Evolutionary conservation across 129 eudicot species (phyloP), one percentile per base, ranked within the genome.

Genomic region (Oenanthe sinensis): DNA sequence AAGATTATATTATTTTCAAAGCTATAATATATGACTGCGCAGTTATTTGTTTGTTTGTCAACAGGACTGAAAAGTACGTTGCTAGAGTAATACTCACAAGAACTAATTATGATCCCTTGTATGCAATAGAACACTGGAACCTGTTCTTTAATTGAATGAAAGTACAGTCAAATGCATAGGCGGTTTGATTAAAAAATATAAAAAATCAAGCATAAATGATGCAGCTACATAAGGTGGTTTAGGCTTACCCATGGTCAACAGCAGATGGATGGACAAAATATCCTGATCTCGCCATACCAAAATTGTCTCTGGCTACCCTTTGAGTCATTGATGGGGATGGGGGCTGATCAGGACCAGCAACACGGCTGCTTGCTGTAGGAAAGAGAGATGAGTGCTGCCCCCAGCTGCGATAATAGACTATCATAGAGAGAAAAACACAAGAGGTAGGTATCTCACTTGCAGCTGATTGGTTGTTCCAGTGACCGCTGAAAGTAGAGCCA

Each of bases 381-480:
- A 86, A 89, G 74, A 86, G 76, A 72, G 90, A 75, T 7, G 89
- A 83, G 80, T 85, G 89, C 73, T 89, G 86, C 75, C 82, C 89
- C 91, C 88, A 90, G 75, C 77, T 82, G 72, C 86, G 93, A 86
- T 90, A 90, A 65, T 90, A 91, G 81, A 87, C 84, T 77, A 91
- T 97, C 90, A 89, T 78, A n/a, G 92, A 79, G 17, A 96, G 90
- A 75, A 89, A 85, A 79, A 85, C 88, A 87, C 88, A 91, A 75
- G 97, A 89, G 71, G 78, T 77, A 42, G 97, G 93, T 62, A 90
- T 84, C 79, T 94, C 97, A 87, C 81, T 88, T 28, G 92, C 74
- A 13, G 86, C 81, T 47, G 98, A 81, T 83, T 84, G 93, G 74
- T 85, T 87, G 84, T 75, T 87, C 97, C 96, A 91, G 74, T 82